Evolutionary conservation across 2,329 filamentous ascomycete species (phyloP).

Genomic region (Karstenula rhodostoma): DNA sequence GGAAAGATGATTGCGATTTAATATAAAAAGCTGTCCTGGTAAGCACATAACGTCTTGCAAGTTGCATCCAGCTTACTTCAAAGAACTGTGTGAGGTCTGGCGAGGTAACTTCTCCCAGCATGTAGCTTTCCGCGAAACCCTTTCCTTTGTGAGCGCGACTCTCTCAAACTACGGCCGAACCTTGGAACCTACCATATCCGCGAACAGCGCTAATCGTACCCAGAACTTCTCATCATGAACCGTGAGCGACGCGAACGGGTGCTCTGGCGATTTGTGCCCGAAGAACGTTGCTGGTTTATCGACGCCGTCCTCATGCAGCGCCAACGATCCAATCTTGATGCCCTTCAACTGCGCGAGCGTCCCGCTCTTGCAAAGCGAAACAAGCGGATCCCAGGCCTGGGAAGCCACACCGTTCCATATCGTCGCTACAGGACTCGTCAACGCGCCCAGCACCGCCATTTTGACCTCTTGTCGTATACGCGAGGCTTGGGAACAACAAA

Average conservation of each 20-base stretch:
- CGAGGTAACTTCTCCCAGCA: conserved; percentile 75
- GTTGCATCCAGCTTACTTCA: conserved; percentile 53
- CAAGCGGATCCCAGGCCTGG: conserved; percentile 58
- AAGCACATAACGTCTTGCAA: conserved; percentile 18
- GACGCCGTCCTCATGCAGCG: conserved; percentile 54
- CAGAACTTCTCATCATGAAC: conserved; percentile 74
- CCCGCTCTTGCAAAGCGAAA: conserved; percentile 55
- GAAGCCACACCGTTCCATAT: conserved; percentile 54
- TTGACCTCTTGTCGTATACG: not conserved
- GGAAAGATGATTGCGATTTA: conserved; percentile 69
- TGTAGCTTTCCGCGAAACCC: conserved; percentile 76
- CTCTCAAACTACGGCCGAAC: not conserved
- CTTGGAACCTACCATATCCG: conserved; percentile 66
- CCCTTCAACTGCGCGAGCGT: conserved; percentile 56
- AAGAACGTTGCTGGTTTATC: conserved; percentile 54
- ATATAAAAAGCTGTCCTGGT: conserved; percentile 69
- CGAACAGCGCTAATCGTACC: conserved; percentile 73
- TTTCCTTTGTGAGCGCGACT: conserved; percentile 23
- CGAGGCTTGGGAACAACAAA: not conserved
- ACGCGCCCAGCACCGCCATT: conserved; percentile 48
- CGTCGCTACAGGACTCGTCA: conserved; percentile 49
- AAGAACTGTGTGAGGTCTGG: conserved; percentile 74
- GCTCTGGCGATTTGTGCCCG: conserved; percentile 48
- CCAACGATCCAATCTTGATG: conserved; percentile 57
- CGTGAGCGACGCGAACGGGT: conserved; percentile 62